A percentile compares a stretch with the other conserved stretches of the same genome.
Conservation (phyloP, 768 basidiomycete genomes). For the Suillus americanus region DNA sequence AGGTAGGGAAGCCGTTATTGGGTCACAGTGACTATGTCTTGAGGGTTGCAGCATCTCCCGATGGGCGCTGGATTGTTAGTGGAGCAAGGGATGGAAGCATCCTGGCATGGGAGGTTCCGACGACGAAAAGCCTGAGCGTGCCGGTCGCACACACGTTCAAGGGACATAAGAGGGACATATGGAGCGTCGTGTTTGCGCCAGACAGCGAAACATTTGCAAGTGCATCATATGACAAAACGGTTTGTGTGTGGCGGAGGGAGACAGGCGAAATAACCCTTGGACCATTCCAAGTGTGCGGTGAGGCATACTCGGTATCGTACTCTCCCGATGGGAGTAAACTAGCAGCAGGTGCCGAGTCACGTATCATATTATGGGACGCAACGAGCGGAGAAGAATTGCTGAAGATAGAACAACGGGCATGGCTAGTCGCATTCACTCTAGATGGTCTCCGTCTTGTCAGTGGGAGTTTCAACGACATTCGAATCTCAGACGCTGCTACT, state of each 20-base stretch:
- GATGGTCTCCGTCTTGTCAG: neutral
- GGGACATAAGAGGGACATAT: constrained; percentile 8
- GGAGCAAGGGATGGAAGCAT: constrained; percentile 96
- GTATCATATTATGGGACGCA: neutral
- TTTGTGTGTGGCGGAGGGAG: neutral
- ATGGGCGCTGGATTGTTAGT: constrained; percentile 93
- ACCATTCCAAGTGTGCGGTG: neutral
- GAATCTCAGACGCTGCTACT: neutral
- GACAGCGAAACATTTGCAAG: constrained; percentile 9
- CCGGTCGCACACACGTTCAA: neutral
- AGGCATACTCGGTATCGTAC: constrained; percentile 28
- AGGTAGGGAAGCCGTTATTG: constrained; percentile 4
- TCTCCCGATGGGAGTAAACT: constrained; percentile 44
- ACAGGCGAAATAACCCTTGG: neutral
- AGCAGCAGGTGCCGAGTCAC: constrained; percentile 19
- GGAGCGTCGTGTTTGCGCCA: constrained; percentile 34
- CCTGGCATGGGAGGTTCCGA: constrained; percentile 74
- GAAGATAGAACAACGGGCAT: neutral
- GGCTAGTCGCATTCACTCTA: neutral
- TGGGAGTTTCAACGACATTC: neutral
- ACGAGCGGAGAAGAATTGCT: neutral
- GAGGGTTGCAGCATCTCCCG: constrained; percentile 82
- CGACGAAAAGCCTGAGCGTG: neutral
- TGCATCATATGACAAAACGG: neutral
- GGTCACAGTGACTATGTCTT: constrained; percentile 62